Percentiles rank a stretch among this genome's conserved stretches.
Conservation (phyloP, 148 eudicot species). For the Chenopodium suecicum region DNA sequence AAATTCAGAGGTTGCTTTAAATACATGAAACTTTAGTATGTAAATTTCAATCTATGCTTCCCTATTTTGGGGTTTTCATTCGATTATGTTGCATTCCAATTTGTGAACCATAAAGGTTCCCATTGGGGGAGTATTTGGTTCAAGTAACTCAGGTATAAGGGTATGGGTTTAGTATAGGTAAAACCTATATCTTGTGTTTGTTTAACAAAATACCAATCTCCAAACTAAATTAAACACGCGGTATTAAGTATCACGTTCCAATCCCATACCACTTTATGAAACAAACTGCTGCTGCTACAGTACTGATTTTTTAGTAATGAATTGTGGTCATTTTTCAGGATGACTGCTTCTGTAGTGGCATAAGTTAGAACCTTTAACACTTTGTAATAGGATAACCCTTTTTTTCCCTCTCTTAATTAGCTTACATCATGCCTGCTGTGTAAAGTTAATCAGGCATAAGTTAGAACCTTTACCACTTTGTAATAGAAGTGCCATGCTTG, state of each 20-base stretch:
- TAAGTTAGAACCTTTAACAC: neutral
- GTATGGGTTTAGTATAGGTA: too few relatives aligned
- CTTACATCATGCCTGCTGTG: neutral
- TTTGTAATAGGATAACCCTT: neutral
- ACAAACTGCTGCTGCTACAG: neutral
- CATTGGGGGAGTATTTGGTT: neutral
- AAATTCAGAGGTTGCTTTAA: too few relatives aligned
- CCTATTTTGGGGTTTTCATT: neutral
- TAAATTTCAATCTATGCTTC: neutral
- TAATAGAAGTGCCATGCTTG: neutral
- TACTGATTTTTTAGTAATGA: neutral
- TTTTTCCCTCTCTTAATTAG: too few relatives aligned
- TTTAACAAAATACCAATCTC: too few relatives aligned
- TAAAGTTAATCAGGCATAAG: too few relatives aligned
- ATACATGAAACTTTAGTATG: neutral
- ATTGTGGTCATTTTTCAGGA: neutral
- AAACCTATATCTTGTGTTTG: too few relatives aligned
- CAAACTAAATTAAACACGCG: too few relatives aligned
- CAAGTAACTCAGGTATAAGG: too few relatives aligned
- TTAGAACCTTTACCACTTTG: too few relatives aligned
- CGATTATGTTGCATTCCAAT: neutral
- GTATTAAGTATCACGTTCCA: too few relatives aligned
- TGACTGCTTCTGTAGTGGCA: neutral
- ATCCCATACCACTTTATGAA: too few relatives aligned
- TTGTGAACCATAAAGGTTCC: neutral